phyloP scores from a whole-genome alignment of 768 basidiomycete genomes.

The Chiua virens region DNA sequence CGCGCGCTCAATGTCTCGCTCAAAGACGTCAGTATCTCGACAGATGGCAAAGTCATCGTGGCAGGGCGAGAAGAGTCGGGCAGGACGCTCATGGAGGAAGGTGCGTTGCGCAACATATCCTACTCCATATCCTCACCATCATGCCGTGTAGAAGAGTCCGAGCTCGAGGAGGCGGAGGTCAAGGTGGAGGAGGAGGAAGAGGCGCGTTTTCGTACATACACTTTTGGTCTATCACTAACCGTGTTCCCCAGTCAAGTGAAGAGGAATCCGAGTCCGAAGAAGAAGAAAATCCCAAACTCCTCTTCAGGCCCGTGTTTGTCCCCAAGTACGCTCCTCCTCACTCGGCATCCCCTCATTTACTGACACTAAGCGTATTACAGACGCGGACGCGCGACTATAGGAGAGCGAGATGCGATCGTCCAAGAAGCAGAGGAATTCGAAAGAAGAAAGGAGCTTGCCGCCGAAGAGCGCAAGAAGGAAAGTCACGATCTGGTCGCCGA shows the following conservation, averaged over 20 bases:
- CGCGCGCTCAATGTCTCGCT: conserved; percentile 73
- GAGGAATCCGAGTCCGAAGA: conserved; percentile 81
- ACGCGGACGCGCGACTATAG: conserved; percentile 72
- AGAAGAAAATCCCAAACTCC: conserved; percentile 67
- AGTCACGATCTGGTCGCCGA: conserved; percentile 93
- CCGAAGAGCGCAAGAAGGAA: conserved; percentile 81
- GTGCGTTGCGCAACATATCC: conserved; percentile 31
- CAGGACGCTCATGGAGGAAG: conserved; percentile 62
- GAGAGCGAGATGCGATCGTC: conserved; percentile 63
- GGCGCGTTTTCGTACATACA: conserved; percentile 34
- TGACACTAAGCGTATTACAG: conserved; percentile 37
- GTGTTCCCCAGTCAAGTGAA: conserved; percentile 69
- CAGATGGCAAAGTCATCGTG: conserved; percentile 77
- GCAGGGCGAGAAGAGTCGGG: conserved; percentile 79
- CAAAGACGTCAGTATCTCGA: conserved; percentile 78
- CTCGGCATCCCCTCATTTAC: neutral
- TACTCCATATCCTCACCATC: conserved; percentile 3
- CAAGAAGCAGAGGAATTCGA: conserved; percentile 76
- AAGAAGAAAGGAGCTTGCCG: conserved; percentile 68
- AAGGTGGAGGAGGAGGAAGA: conserved; percentile 34
- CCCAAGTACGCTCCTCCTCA: conserved; percentile 67
- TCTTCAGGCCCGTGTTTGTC: conserved; percentile 91
- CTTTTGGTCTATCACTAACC: conserved; percentile 14
- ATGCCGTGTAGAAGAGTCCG: conserved; percentile 20
- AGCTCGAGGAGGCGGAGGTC: conserved; percentile 48